A percentile compares a stretch with the other conserved stretches of the same genome.
Conservation (phyloP, 148 eudicot species). For the Hydrangea macrophylla region DNA sequence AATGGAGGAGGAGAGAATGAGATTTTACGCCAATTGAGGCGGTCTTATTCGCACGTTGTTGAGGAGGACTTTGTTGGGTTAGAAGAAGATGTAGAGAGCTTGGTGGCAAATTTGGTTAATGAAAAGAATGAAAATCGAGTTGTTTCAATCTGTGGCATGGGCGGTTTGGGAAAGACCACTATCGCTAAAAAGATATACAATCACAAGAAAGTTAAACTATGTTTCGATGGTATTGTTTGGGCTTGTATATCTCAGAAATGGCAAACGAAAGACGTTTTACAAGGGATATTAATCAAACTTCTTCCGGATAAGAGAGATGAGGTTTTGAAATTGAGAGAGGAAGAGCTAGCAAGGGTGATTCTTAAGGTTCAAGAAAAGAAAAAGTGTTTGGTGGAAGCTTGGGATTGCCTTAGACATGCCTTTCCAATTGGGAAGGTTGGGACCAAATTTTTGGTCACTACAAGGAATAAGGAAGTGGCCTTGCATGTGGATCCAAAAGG, state of each 20-base stretch:
- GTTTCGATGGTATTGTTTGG: constrained; percentile 9
- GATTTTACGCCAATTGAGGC: not conserved
- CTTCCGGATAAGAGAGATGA: not conserved
- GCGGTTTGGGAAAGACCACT: constrained; percentile 9
- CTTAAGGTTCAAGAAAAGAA: not conserved
- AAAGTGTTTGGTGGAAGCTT: constrained; percentile 39
- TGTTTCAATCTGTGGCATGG: constrained; percentile 18
- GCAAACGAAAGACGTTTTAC: not conserved
- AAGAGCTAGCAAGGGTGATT: not conserved
- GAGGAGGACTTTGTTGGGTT: not conserved
- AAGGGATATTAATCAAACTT: not conserved
- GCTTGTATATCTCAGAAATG: constrained; percentile 4
- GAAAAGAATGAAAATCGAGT: not conserved
- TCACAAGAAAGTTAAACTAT: not conserved
- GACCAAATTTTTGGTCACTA: constrained; percentile 21
- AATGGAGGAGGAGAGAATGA: too few relatives aligned
- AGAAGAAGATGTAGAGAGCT: not conserved
- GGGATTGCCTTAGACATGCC: constrained; percentile 30
- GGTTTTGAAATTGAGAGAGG: not conserved
- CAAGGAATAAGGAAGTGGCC: constrained; percentile 7
- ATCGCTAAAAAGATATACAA: not conserved
- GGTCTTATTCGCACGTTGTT: not conserved
- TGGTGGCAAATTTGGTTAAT: not conserved
- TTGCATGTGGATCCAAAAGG: not conserved
- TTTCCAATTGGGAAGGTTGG: constrained; percentile 1